phyloP scores from a whole-genome alignment of 225 moss, liverwort and hornwort genomes.

The Bryum argenteum region DNA sequence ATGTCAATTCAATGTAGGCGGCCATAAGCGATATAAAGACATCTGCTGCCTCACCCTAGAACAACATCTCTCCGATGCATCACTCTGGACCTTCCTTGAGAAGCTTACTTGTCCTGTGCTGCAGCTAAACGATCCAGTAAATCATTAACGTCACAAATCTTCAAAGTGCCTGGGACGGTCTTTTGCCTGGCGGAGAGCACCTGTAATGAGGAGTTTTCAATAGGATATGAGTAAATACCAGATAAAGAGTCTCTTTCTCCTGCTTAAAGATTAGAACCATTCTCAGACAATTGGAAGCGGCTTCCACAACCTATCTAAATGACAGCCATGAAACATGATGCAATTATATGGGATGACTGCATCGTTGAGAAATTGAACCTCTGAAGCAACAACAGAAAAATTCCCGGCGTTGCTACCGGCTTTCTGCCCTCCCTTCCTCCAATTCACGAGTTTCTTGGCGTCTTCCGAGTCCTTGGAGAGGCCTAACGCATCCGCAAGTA shows the following conservation, averaged over 20 bases:
- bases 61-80: background rate
- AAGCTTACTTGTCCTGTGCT: constrained; percentile 56
- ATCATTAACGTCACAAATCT: constrained; percentile 81
- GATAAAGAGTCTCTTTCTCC: background rate
- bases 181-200: constrained; percentile 73
- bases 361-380: constrained; percentile 35
- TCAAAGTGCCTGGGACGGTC: constrained; percentile 64
- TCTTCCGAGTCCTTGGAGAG: constrained; percentile 78
- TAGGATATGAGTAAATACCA: background rate
- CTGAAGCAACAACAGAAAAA: constrained; percentile 69
- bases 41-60: background rate
- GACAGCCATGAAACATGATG: background rate
- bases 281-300: background rate
- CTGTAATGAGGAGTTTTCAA: constrained; percentile 34
- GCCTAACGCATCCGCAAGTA: constrained; percentile 68
- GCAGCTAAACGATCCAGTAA: constrained; percentile 79
- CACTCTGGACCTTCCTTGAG: background rate
- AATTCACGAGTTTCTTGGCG: constrained; percentile 84
- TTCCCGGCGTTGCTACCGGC: constrained; percentile 92
- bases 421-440: constrained; percentile 86
- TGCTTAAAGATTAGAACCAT: background rate
- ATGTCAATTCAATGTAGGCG: background rate
- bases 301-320: background rate
- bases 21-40: background rate
- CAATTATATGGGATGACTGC: background rate